Evolutionary conservation across 371 early-diverging fungal genomes (phyloP).

Genomic region (Mucor mucedo): DNA sequence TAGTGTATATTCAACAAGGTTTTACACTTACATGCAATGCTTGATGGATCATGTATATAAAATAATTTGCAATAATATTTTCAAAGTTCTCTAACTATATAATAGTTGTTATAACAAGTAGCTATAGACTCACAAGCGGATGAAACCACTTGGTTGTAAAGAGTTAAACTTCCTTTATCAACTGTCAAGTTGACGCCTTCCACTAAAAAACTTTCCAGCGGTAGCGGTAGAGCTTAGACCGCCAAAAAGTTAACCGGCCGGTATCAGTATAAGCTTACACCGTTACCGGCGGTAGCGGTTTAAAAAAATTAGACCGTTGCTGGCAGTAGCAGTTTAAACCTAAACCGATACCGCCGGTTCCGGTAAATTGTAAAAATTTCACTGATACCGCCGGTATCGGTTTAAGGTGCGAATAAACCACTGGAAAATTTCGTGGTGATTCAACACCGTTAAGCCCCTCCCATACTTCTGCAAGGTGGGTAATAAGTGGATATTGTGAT

Average conservation of each 20-base stretch:
- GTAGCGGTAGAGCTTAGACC: too few species aligned
- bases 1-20: not conserved
- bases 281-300: too few species aligned
- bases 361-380: too few species aligned
- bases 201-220: too few species aligned
- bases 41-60: not conserved
- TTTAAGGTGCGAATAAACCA: too few species aligned
- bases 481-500: not conserved
- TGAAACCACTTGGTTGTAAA: conserved; percentile 1
- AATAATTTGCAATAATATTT: not conserved
- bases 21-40: not conserved
- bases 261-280: too few species aligned
- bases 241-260: too few species aligned
- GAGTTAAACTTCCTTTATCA: not conserved
- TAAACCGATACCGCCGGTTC: too few species aligned
- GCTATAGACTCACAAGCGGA: conserved; percentile 7
- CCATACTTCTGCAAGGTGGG: not conserved
- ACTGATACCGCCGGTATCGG: too few species aligned
- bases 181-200: conserved; percentile 1
- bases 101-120: conserved; percentile 4
- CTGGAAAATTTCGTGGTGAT: too few species aligned
- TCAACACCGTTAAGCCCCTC: not conserved
- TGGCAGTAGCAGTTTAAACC: too few species aligned
- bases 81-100: conserved; percentile 2
- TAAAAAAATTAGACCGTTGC: too few species aligned